These are phyloP conservation scores for Aciculosporium take DNA, from an alignment of 2,329 filamentous ascomycete species.

Conservation along the genomic window DNA sequence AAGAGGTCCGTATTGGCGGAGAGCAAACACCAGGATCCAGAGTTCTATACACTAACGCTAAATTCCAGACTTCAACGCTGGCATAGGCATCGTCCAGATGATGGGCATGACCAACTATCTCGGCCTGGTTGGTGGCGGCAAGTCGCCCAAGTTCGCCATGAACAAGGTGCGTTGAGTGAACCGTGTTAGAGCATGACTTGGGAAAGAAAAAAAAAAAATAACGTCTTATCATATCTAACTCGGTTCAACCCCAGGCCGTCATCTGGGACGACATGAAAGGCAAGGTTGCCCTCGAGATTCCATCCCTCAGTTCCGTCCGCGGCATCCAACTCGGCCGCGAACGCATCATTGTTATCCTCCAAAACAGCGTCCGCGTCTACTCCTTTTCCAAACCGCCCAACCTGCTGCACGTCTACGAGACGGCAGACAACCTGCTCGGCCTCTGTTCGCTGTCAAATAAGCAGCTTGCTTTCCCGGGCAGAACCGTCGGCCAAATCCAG, in stretches of 20 bases:
- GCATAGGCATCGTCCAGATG: slow-evolving; percentile 74
- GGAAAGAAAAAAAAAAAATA: too few relatives aligned
- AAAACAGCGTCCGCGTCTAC: slow-evolving; percentile 72
- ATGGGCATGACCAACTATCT: slow-evolving; percentile 77
- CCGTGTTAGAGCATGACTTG: not conserved
- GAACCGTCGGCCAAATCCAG: slow-evolving; percentile 77
- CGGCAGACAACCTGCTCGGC: slow-evolving; percentile 69
- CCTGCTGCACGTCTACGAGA: slow-evolving; percentile 65
- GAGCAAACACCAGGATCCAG: not conserved
- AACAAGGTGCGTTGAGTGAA: slow-evolving; percentile 49
- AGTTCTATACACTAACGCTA: not conserved
- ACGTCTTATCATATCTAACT: too few relatives aligned
- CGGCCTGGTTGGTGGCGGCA: slow-evolving; percentile 78
- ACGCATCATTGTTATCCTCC: slow-evolving; percentile 65
- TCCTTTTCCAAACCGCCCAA: slow-evolving; percentile 59
- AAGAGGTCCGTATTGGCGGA: slow-evolving; percentile 21
- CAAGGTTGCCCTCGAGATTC: slow-evolving; percentile 59
- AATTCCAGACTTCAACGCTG: slow-evolving; percentile 57
- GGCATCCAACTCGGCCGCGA: slow-evolving; percentile 64
- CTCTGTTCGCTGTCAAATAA: slow-evolving; percentile 64
- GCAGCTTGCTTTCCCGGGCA: slow-evolving; percentile 72
- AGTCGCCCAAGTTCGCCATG: slow-evolving; percentile 68
- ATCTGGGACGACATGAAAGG: slow-evolving; percentile 85
- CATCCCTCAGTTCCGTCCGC: slow-evolving; percentile 66
- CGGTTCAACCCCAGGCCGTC: slow-evolving; percentile 39